Evolutionary conservation across 352 stramenopile genomes (phyloP).

Genomic region (Phytophthora sp.): DNA sequence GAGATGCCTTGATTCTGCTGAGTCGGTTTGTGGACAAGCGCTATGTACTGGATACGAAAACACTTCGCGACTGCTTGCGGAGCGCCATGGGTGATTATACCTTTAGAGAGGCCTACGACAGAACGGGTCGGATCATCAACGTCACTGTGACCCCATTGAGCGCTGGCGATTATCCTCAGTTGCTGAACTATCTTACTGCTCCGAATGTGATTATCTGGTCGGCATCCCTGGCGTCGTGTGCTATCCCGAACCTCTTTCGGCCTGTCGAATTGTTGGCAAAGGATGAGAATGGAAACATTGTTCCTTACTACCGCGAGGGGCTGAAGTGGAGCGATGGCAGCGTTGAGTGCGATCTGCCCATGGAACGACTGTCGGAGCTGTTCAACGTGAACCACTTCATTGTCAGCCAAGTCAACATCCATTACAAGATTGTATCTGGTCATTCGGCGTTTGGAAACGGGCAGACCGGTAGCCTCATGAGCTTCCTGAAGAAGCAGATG

Average conservation of each 20-base stretch:
- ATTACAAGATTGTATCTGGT: constrained; percentile 88
- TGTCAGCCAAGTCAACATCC: constrained; percentile 94
- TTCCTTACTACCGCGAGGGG: constrained; percentile 82
- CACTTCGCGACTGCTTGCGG: constrained; percentile 74
- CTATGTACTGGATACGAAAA: constrained; percentile 75
- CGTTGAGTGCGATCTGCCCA: constrained; percentile 94
- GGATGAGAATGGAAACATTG: constrained; percentile 85
- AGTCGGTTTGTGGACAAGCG: constrained; percentile 73
- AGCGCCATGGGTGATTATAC: constrained; percentile 97
- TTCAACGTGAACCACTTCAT: constrained; percentile 99
- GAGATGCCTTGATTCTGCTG: constrained; percentile 62
- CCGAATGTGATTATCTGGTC: constrained; percentile 99
- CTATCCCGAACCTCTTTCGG: constrained; percentile 95
- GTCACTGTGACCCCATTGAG: constrained; percentile 96
- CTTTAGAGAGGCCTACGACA: constrained; percentile 98
- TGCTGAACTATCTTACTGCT: constrained; percentile 99
- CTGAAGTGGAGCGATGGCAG: constrained; percentile 96
- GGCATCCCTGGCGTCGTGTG: constrained; percentile 94
- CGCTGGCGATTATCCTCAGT: constrained; percentile 92
- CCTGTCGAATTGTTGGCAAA: constrained; percentile 96
- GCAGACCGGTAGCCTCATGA: constrained; percentile 86
- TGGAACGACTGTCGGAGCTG: constrained; percentile 95
- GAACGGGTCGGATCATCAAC: constrained; percentile 98
- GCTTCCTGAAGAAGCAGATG: constrained; percentile 96
- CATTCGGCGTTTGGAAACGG: constrained; percentile 75